Conservation (phyloP, 1,284 basidiomycete species). For the Moniliophthora roreri region DNA sequence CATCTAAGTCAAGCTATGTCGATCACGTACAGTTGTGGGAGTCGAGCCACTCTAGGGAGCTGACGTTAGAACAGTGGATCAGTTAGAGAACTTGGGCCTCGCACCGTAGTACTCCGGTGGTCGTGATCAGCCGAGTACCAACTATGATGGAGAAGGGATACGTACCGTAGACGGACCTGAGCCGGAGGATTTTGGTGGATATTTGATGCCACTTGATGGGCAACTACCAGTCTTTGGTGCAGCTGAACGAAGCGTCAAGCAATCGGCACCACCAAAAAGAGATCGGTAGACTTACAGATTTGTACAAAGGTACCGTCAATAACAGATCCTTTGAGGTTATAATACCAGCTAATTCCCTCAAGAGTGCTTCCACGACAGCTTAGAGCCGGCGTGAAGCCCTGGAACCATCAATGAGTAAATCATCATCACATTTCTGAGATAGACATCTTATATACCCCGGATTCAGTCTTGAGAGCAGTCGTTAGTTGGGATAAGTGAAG, state of each 20-base stretch:
- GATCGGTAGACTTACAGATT: conserved; percentile 43
- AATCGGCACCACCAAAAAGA: not conserved
- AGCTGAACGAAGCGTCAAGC: conserved; percentile 36
- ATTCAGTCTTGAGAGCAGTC: conserved; percentile 53
- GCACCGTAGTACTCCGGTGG: not conserved
- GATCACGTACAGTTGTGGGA: not conserved
- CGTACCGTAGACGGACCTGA: conserved; percentile 21
- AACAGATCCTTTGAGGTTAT: conserved; percentile 63
- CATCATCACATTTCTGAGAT: too few species aligned
- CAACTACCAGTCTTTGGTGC: conserved; percentile 52
- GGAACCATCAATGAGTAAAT: too few species aligned
- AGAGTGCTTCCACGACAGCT: conserved; percentile 50
- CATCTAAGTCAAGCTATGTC: not conserved
- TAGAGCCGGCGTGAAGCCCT: conserved; percentile 56
- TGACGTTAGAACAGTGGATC: too few species aligned
- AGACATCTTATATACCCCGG: conserved; percentile 34
- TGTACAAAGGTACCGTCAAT: conserved; percentile 64
- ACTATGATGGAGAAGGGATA: not conserved
- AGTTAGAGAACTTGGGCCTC: too few species aligned
- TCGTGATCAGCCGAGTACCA: too few species aligned
- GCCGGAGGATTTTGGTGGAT: conserved; percentile 55
- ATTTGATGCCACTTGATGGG: conserved; percentile 56
- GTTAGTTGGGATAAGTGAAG: conserved; percentile 59
- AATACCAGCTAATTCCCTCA: conserved; percentile 65
- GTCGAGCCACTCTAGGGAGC: not conserved